Base-by-base conservation (phyloP, 2,329 filamentous ascomycete genomes). In the Pleurostoma richardsiae region DNA sequence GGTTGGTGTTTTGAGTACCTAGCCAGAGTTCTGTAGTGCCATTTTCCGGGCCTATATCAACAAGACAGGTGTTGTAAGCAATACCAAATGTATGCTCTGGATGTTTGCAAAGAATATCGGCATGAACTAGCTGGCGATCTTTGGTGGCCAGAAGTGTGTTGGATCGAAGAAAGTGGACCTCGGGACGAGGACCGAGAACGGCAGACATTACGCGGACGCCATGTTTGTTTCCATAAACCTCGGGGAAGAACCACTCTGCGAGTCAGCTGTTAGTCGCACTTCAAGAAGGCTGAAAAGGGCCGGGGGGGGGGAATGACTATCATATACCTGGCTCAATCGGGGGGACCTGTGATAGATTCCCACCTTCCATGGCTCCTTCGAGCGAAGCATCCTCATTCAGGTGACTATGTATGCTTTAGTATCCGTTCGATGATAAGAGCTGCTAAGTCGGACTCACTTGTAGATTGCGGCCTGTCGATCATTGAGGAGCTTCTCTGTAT, bases 81-180 rank as follows among this genome's bases (percentile, higher is more conserved):
- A 36, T 36, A 36, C 33, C 33, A n/a, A 36, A 36, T 8, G 33
- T 36, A 36, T 36, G 33, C 33, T 36, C 33, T 36, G 33, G 33
- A 36, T 36, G 33, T 36, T 36, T 36, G 33, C 33, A 36, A 36
- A 36, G 33, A 36, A 36, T 36, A 36, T 36, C 33, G n/a, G 33
- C 33, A 36, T 36, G 33, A 36, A 36, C 33, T 36, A 36, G 33
- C 33, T 36, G 33, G 33, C 33, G 43, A 43, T 49, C 49, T 29
- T 51, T 43, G 30, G 38, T 46, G 41, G 85, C 30, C 74, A 77
- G 48, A 2, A 55, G 51, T 8, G 50, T 57, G 49, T 56, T 56
- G 38, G 52, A 53, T 39, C 53, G 53, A 41, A 56, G 52, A 40
- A 56, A 56, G 46, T 55, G 53, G 11, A 56, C 46, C 36, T 56